Evolutionary conservation across 169 alveolate genomes (phyloP).

Genomic region (Plasmodium vivax): DNA sequence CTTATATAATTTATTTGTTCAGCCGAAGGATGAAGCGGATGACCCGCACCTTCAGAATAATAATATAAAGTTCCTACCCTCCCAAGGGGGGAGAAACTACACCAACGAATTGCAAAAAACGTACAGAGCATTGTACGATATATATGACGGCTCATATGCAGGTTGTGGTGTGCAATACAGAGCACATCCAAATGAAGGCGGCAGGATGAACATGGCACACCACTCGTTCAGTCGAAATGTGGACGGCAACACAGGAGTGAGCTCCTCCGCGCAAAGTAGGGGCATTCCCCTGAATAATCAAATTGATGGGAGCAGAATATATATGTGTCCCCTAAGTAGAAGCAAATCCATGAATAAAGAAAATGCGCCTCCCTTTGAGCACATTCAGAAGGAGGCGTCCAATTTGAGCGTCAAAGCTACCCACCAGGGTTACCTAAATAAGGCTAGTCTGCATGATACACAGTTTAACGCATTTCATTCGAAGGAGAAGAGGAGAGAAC

Average conservation of each 20-base stretch:
- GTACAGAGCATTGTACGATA: conserved; percentile 54
- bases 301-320: not conserved
- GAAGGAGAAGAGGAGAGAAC: not conserved
- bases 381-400: not conserved
- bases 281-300: not conserved
- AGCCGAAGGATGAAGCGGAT: conserved; percentile 13
- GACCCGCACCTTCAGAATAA: not conserved
- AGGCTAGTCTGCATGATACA: not conserved
- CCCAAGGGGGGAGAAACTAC: not conserved
- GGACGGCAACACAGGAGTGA: not conserved
- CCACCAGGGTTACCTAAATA: not conserved
- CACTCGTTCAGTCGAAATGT: not conserved
- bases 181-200: not conserved
- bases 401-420: not conserved
- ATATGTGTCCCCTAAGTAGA: not conserved
- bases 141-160: conserved; percentile 13
- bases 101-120: conserved; percentile 53
- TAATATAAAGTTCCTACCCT: not conserved
- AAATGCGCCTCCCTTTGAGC: not conserved
- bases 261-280: not conserved
- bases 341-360: not conserved
- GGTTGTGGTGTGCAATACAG: not conserved
- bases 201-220: not conserved
- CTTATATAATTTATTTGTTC: conserved; percentile 36
- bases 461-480: not conserved